Evolutionary conservation across 768 basidiomycete species (phyloP), one percentile per base, ranked within the genome.

Genomic region (Rhodotorula babjevae): DNA sequence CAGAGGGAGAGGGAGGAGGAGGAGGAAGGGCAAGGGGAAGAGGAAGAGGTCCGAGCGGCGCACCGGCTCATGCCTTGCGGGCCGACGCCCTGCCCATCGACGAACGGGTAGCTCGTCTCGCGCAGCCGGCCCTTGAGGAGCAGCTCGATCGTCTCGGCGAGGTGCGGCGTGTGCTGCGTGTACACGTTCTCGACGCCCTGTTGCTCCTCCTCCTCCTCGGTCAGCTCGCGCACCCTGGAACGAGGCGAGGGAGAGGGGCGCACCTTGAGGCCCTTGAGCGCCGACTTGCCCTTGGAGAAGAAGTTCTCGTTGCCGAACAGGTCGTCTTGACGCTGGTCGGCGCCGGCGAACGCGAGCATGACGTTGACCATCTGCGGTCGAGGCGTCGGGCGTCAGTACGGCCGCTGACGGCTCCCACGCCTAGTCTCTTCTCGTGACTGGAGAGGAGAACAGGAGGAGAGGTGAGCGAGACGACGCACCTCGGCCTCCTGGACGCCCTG

Each of bases 111-210:
- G 71, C 87, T 93, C 6, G 88, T 85, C 75, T 99, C 96, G 76
- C 87, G 88, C 70, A 99, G 81, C 65, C 89, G 85, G 18, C 93
- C 94, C 79, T 87, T 92, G 78, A 94, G 86, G 9, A 99, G 82
- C 64, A 90, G 86, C 78, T 99, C 96, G 25, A 98, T 82, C 5
- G 95, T 98, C 79, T 96, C 90, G 2, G 90, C 88, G 11, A 99
- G 84, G 81, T 94, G 93, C 14, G 96, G 96, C 25, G 88, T 88
- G 78, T 98, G 96, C 77, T 98, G 96, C 67, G 93, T 99, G 80
- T 97, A 99, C 25, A 98, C 94, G 78, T 99, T 99, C 82, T 99
- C 96, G 9, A 98, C 95, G 5, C 96, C 96, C 92, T 94, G 67
- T 46, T 46, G 5, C 8, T 0, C 53, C 49, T 49, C 36, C 36